These are phyloP conservation scores for Coniochaeta ligniaria DNA, from an alignment of 2,329 filamentous ascomycete genomes.

Conservation along the genomic window DNA sequence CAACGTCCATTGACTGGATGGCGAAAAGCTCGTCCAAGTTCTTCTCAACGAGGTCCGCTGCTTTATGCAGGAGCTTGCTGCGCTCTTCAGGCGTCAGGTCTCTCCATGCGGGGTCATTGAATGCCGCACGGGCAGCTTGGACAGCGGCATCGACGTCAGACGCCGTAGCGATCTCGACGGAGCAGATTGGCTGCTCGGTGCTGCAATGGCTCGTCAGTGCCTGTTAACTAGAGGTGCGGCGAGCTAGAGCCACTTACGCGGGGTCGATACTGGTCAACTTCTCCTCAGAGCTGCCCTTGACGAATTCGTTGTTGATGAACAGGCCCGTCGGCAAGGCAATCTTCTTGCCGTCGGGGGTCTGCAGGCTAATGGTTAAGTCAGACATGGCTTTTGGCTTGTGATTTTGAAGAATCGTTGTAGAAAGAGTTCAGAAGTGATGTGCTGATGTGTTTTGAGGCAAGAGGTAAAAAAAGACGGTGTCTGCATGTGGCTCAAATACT, in stretches of 20 bases:
- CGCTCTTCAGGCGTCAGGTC: constrained; percentile 6
- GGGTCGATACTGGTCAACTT: constrained; percentile 4
- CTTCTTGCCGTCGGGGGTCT: constrained; percentile 5
- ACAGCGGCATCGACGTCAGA: constrained; percentile 10
- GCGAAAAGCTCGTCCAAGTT: neutral
- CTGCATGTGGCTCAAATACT: too few relatives aligned
- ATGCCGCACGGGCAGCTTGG: constrained; percentile 10
- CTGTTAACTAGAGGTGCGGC: too few relatives aligned
- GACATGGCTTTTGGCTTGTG: too few relatives aligned
- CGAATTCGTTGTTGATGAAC: constrained; percentile 10
- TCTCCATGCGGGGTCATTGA: constrained; percentile 7
- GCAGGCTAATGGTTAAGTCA: too few relatives aligned
- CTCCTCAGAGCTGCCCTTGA: constrained; percentile 3
- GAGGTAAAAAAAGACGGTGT: too few relatives aligned
- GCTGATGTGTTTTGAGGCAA: too few relatives aligned
- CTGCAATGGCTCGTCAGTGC: too few relatives aligned
- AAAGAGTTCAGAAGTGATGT: too few relatives aligned
- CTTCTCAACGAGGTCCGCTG: neutral
- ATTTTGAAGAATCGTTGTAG: too few relatives aligned
- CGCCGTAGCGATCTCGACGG: constrained; percentile 4
- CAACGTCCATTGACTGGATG: neutral
- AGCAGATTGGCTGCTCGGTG: too few relatives aligned
- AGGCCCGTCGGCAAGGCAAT: constrained; percentile 6
- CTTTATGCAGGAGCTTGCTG: neutral
- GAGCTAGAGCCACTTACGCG: neutral